Evolutionary conservation across 78 protist species (phyloP).

Genomic region (Acrasis kona): DNA sequence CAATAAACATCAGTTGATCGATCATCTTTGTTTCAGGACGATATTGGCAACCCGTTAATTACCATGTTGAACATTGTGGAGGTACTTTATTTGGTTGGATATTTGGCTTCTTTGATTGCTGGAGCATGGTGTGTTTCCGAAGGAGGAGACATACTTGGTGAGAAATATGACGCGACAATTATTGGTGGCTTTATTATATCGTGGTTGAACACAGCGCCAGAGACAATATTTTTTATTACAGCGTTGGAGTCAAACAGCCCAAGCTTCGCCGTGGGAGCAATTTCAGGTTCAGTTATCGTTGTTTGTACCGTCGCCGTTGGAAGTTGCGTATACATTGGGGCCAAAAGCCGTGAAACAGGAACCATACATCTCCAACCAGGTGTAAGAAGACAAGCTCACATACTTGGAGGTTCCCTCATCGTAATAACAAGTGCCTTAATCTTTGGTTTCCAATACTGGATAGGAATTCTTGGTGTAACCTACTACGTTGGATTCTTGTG

Average conservation of each 20-base stretch:
- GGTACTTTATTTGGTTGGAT: neutral
- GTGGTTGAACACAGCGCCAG: constrained; percentile 52
- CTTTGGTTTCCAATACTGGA: constrained; percentile 28
- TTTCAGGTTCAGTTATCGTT: constrained; percentile 51
- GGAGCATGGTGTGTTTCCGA: constrained; percentile 62
- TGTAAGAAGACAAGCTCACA: constrained; percentile 12
- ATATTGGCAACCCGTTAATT: neutral
- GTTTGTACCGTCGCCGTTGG: constrained; percentile 62
- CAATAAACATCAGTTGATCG: too few species aligned
- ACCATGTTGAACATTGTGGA: neutral
- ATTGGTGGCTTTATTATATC: constrained; percentile 60
- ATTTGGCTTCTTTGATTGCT: constrained; percentile 26
- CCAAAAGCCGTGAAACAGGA: constrained; percentile 28
- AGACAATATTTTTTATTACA: constrained; percentile 44
- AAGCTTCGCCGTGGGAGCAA: constrained; percentile 62
- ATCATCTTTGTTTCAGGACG: neutral
- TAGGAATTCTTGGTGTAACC: constrained; percentile 29
- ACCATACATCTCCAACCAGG: constrained; percentile 36
- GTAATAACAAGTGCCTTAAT: neutral
- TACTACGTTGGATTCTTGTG: constrained; percentile 29
- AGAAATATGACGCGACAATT: constrained; percentile 57
- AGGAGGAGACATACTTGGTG: constrained; percentile 65
- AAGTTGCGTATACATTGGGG: constrained; percentile 38
- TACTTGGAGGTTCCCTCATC: constrained; percentile 16
- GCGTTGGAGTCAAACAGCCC: constrained; percentile 40